Conservation (phyloP, 257 asterid genomes). For the Forsythia suspensa region DNA sequence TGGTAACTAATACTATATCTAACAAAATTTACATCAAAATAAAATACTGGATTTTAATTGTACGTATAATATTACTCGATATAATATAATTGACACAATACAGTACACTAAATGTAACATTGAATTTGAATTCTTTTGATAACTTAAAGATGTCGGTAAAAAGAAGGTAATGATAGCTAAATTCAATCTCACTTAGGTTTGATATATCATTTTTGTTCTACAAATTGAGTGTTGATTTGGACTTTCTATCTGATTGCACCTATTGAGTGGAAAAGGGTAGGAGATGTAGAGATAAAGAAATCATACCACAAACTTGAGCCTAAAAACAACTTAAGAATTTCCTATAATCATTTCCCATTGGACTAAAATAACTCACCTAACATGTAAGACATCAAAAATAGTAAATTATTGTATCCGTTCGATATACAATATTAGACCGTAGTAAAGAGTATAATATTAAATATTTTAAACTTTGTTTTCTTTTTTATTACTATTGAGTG, state of each 20-base stretch:
- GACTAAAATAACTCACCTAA: neutral
- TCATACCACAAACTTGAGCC: neutral
- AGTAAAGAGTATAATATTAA: too few species aligned
- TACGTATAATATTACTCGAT: too few species aligned
- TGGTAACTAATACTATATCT: too few species aligned
- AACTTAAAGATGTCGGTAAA: neutral
- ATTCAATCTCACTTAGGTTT: neutral
- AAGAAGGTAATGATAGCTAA: neutral
- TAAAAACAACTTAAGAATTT: neutral
- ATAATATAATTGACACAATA: neutral
- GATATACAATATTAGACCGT: neutral
- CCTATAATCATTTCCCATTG: neutral
- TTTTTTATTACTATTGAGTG: neutral
- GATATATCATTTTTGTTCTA: neutral
- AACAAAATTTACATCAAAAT: too few species aligned
- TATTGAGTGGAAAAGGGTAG: neutral
- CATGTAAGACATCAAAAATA: neutral
- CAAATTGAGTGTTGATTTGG: neutral
- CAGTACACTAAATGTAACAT: neutral
- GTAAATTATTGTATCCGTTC: rapidly evolving
- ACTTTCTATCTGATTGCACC: neutral
- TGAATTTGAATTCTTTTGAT: neutral
- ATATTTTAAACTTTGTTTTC: constrained; percentile 5
- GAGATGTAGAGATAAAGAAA: neutral
- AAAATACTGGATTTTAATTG: too few species aligned